Percentiles rank a stretch among this genome's conserved stretches.
Conservation (phyloP, 495 filamentous ascomycete species). For the Penicillium verhagenii region DNA sequence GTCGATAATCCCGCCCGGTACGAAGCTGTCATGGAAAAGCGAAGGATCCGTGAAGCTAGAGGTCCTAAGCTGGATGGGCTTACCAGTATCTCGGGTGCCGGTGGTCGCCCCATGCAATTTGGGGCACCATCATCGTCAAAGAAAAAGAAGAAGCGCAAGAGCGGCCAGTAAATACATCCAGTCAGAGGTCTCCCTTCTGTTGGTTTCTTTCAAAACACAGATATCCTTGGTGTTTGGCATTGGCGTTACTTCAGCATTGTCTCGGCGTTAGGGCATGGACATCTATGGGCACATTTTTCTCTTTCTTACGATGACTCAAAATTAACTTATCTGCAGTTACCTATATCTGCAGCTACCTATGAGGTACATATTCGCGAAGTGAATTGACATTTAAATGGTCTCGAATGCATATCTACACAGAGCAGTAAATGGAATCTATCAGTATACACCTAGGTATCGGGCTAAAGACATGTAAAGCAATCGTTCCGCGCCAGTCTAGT, state of each 20-base stretch:
- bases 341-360: too few species aligned
- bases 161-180: background rate
- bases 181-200: background rate
- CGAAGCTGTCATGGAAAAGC: slow-evolving; percentile 13
- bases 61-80: slow-evolving; percentile 18
- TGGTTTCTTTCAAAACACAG: background rate
- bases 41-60: slow-evolving; percentile 2
- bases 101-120: slow-evolving; percentile 6
- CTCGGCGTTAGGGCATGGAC: slow-evolving; percentile 8
- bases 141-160: slow-evolving; percentile 41
- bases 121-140: slow-evolving; percentile 4
- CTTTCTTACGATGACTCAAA: background rate
- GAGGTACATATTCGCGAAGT: too few species aligned
- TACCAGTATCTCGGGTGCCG: slow-evolving; percentile 38
- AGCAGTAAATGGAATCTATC: background rate
- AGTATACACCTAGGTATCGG: background rate
- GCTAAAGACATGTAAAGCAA: background rate
- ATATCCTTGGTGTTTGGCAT: background rate
- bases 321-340: background rate
- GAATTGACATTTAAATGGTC: too few species aligned
- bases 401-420: too few species aligned
- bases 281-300: background rate
- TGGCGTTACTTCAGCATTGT: slow-evolving; percentile 8
- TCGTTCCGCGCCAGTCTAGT: background rate
- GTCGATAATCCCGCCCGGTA: background rate